Base-by-base conservation (phyloP, 108 stramenopile species). In the Nitzschia sp. region DNA sequence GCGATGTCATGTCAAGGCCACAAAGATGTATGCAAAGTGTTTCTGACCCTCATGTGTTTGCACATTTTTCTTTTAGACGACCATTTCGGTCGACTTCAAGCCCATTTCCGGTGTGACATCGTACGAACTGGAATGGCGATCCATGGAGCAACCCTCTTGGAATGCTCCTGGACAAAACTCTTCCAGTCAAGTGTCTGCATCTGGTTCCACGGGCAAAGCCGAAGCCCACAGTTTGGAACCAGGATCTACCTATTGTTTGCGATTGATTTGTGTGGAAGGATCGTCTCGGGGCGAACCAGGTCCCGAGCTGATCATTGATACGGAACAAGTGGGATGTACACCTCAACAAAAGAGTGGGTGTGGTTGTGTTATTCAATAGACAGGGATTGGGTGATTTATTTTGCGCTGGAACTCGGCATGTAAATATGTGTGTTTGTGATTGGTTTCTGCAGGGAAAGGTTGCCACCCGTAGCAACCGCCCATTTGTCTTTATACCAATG, bases 291-390 rank as follows among this genome's bases (percentile, higher is more conserved):
- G 83, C 10, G 59, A 67, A 48, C 80, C 83, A 12, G 64, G 78
- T 12, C 68, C 60, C 11, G 81, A 85, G 24, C 29, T 85, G 17
- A 81, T 85, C 39, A 56, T 81, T 38, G 84, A 85, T 67, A 85
- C 84, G 34, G 84, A 85, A 70, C 81, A 81, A 70, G 81, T 85
- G 1, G 81, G 84, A 29, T 85, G 84, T 50, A 79, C 81, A n/a
- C 84, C 84, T 12, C 72, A 77, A 41, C 52, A 60, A 25, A 51
- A 67, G 17, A 67, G 56, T 20, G 70, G 67, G 46, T 76, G 75
- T 43, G 73, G 73, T 34, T 76, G 75, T 59, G 46, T 46, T 21
- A 76, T 76, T 46, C 75, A 76, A 59, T 76, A 61, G 48, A 55
- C 7, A 6, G 29, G 29, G 29, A 34, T 34, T 34, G 29, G 29